Evolutionary conservation across 495 filamentous ascomycete species (phyloP).

Genomic region (Aspergillus sparsus): DNA sequence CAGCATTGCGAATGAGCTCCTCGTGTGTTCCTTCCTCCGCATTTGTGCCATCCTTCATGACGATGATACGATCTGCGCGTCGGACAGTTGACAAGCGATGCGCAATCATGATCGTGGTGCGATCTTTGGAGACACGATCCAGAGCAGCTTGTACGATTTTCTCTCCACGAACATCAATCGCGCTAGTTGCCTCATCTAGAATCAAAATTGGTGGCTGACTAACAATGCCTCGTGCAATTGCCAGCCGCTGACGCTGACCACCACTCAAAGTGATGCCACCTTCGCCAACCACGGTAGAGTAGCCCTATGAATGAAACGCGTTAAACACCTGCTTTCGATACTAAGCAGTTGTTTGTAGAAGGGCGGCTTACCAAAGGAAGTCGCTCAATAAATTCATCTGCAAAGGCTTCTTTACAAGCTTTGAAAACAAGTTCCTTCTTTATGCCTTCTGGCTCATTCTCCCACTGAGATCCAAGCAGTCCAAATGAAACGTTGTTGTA

Average conservation of each 20-base stretch:
- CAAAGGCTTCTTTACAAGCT: constrained; percentile 32
- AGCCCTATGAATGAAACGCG: constrained; percentile 25
- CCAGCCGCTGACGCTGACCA: constrained; percentile 61
- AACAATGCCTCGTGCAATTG: constrained; percentile 78
- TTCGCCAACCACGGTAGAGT: constrained; percentile 41
- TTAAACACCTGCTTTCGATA: no score
- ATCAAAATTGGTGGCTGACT: constrained; percentile 79
- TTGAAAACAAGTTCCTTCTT: constrained; percentile 45
- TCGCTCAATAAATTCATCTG: constrained; percentile 36
- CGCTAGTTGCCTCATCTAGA: constrained; percentile 54
- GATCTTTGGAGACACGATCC: constrained; percentile 38
- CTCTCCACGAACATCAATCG: constrained; percentile 53
- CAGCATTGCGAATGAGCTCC: constrained; percentile 34
- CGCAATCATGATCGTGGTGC: constrained; percentile 53
- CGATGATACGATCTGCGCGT: constrained; percentile 54
- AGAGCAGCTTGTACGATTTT: constrained; percentile 50
- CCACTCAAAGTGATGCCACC: constrained; percentile 39
- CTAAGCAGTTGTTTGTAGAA: not conserved
- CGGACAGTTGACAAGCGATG: constrained; percentile 60
- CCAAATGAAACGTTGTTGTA: constrained; percentile 66
- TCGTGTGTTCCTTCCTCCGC: constrained; percentile 54
- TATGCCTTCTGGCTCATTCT: constrained; percentile 46
- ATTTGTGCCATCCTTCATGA: constrained; percentile 48
- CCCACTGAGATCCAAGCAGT: constrained; percentile 60
- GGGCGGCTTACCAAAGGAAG: constrained; percentile 31